phyloP scores from a whole-genome alignment of 2,329 filamentous ascomycete genomes.

The Aspergillus sp. region DNA sequence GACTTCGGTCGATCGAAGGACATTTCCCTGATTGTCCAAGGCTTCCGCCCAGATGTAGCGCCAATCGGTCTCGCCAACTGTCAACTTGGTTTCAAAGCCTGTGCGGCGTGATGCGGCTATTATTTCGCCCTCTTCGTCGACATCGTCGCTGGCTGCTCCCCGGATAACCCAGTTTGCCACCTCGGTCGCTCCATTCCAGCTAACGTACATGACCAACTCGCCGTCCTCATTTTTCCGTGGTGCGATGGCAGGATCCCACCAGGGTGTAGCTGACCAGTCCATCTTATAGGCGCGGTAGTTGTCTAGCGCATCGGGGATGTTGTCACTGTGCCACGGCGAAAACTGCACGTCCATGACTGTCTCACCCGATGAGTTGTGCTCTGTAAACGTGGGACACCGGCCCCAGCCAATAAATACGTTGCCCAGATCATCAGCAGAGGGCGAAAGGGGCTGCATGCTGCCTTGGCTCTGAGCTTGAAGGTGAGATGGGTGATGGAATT shows the following conservation, averaged over 20 bases:
- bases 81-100: slow-evolving; percentile 2
- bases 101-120: neutral
- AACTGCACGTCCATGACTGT: slow-evolving; percentile 14
- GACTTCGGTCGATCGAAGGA: neutral
- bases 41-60: slow-evolving; percentile 1
- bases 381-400: slow-evolving; percentile 11
- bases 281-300: slow-evolving; percentile 12
- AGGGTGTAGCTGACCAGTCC: slow-evolving; percentile 9
- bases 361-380: slow-evolving; percentile 8
- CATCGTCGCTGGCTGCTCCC: neutral
- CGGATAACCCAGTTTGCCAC: slow-evolving; percentile 7
- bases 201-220: slow-evolving; percentile 5
- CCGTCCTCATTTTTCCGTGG: neutral
- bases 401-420: slow-evolving; percentile 16
- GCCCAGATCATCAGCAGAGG: neutral
- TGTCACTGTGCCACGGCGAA: slow-evolving; percentile 12
- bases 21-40: neutral
- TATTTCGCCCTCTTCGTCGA: neutral
- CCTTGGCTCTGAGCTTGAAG: slow-evolving; percentile 13
- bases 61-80: neutral
- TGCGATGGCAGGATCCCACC: slow-evolving; percentile 10
- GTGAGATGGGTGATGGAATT: slow-evolving; percentile 6
- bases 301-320: slow-evolving; percentile 11
- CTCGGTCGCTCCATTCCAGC: slow-evolving; percentile 12
- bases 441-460: slow-evolving; percentile 7